Percentiles rank a stretch among this genome's conserved stretches.
Conservation (phyloP, 768 basidiomycete species). For the Boletellus emodensis region DNA sequence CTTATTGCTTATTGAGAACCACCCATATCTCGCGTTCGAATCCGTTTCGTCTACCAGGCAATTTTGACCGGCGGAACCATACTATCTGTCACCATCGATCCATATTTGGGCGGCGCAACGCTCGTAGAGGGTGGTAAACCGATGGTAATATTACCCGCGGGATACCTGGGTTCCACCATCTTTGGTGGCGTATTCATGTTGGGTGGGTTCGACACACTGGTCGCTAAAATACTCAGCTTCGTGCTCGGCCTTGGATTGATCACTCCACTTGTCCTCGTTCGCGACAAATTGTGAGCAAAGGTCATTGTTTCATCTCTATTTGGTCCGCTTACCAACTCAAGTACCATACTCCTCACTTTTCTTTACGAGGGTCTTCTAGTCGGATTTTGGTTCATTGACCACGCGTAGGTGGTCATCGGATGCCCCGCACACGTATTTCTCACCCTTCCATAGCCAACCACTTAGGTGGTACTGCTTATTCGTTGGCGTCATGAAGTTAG, state of each 20-base stretch:
- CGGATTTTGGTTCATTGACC: constrained; percentile 94
- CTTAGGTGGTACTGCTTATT: constrained; percentile 83
- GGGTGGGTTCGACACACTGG: constrained; percentile 83
- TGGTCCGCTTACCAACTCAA: constrained; percentile 31
- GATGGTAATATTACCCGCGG: constrained; percentile 66
- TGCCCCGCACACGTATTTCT: constrained; percentile 4
- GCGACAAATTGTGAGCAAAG: constrained; percentile 78
- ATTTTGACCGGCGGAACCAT: constrained; percentile 78
- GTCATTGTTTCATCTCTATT: background rate
- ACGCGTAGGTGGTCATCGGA: constrained; percentile 55
- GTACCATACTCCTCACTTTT: constrained; percentile 80
- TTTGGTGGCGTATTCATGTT: constrained; percentile 81
- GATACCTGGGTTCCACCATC: constrained; percentile 79
- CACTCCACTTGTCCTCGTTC: constrained; percentile 79
- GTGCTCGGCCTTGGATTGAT: constrained; percentile 83
- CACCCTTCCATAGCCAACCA: constrained; percentile 50
- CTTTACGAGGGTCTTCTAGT: constrained; percentile 83
- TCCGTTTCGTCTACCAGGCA: constrained; percentile 42
- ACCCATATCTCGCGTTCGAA: constrained; percentile 5
- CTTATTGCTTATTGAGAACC: constrained; percentile 1
- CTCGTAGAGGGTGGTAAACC: constrained; percentile 76
- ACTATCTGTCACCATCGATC: constrained; percentile 78
- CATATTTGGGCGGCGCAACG: constrained; percentile 59
- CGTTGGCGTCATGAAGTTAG: constrained; percentile 82
- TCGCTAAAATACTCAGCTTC: constrained; percentile 90